Evolutionary conservation across 805 yeast genomes (phyloP).

Genomic region (Candida odintsovae): DNA sequence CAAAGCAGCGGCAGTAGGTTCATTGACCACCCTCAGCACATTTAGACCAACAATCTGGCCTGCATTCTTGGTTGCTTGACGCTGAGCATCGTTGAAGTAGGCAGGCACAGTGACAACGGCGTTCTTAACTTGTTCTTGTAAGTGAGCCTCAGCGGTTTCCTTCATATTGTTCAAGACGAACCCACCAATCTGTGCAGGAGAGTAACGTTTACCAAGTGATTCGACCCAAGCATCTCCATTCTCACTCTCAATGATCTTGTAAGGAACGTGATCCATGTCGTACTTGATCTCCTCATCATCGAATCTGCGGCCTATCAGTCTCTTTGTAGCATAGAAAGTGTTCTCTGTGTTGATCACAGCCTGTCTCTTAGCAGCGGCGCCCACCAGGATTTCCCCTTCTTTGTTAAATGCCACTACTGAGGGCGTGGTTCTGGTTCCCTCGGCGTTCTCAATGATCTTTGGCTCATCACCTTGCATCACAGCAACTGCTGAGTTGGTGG

Average conservation of each 20-base stretch:
- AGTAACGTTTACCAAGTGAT: conserved; percentile 36
- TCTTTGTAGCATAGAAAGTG: conserved; percentile 77
- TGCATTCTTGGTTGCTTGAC: conserved; percentile 76
- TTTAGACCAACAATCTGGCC: conserved; percentile 68
- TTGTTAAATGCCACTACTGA: conserved; percentile 66
- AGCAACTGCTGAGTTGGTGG: conserved; percentile 85
- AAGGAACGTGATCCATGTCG: conserved; percentile 60
- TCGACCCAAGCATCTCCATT: conserved; percentile 69
- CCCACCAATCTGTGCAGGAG: conserved; percentile 73
- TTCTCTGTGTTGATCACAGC: conserved; percentile 69
- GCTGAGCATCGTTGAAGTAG: conserved; percentile 72
- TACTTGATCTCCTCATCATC: conserved; percentile 65
- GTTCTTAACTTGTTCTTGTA: conserved; percentile 43
- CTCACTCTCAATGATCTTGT: conserved; percentile 47
- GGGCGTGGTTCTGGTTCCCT: conserved; percentile 77
- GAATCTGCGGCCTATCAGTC: conserved; percentile 71
- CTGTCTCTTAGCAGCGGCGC: conserved; percentile 72
- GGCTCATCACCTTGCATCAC: conserved; percentile 60
- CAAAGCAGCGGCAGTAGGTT: conserved; percentile 82
- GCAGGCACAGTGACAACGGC: conserved; percentile 85
- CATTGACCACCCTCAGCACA: conserved; percentile 69
- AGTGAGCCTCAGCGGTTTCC: conserved; percentile 48
- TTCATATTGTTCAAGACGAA: conserved; percentile 58
- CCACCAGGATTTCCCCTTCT: conserved; percentile 44
- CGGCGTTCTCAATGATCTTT: conserved; percentile 66